Percentiles rank a stretch among this genome's conserved stretches.
These are phyloP conservation scores for Penicillium hordei DNA, from an alignment of 2,329 filamentous ascomycete genomes.

Conservation along the genomic window DNA sequence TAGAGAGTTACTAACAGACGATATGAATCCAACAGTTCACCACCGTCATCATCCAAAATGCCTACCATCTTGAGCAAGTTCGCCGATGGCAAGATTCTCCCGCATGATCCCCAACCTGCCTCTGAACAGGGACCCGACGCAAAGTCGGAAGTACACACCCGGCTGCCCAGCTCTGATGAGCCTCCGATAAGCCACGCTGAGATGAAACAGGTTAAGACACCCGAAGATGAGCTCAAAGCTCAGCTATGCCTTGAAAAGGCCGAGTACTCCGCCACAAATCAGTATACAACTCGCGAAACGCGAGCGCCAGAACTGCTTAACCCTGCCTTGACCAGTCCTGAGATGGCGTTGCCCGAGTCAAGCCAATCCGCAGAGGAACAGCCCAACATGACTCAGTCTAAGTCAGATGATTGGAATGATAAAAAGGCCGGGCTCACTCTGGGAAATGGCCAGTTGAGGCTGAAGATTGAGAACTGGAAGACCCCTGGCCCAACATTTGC, in stretches of 20 bases:
- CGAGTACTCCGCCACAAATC: no score
- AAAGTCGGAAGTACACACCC: background rate
- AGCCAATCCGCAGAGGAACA: background rate
- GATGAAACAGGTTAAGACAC: background rate
- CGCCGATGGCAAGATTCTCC: no score
- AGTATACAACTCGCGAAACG: background rate
- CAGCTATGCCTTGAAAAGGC: background rate
- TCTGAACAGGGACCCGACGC: background rate
- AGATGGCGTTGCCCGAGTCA: background rate
- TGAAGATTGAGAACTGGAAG: background rate
- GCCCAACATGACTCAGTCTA: no score
- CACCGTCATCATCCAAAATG: background rate
- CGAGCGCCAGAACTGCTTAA: background rate
- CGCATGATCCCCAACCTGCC: background rate
- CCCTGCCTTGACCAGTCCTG: no score
- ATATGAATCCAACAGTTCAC: background rate
- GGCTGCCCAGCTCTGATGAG: background rate
- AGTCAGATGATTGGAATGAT: background rate
- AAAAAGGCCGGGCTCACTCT: background rate
- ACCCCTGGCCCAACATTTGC: background rate
- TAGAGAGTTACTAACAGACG: background rate
- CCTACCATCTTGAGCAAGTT: background rate
- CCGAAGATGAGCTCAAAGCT: background rate
- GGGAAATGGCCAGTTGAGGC: background rate
- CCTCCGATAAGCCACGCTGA: background rate